Evolutionary conservation across 2,329 filamentous ascomycete species (phyloP).

Genomic region (Fusarium protoensiforme): DNA sequence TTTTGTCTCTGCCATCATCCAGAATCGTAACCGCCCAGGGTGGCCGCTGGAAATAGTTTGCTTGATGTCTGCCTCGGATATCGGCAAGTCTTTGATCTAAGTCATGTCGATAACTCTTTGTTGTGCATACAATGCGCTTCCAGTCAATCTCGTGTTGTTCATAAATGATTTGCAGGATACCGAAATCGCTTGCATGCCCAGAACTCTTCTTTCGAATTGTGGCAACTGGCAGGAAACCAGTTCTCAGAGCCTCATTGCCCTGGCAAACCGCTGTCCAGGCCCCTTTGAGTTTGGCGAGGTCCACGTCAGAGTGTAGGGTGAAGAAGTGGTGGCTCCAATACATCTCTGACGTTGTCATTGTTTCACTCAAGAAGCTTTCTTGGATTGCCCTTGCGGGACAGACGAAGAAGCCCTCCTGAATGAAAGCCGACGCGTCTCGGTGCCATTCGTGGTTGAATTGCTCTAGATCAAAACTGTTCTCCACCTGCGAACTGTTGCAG

Average conservation of each 20-base stretch:
- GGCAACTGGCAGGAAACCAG: neutral
- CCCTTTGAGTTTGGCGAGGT: neutral
- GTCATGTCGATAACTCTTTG: neutral
- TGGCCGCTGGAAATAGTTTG: constrained; percentile 1
- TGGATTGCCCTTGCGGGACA: constrained; percentile 2
- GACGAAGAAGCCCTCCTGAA: constrained; percentile 2
- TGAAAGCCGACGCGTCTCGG: neutral
- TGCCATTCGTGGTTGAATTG: constrained; percentile 5
- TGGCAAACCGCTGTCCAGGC: neutral
- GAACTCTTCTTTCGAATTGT: neutral
- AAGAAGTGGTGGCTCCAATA: constrained; percentile 7
- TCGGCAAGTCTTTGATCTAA: neutral
- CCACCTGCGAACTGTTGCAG: neutral
- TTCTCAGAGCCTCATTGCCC: neutral
- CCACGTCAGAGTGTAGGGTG: neutral
- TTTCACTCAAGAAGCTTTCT: constrained; percentile 1
- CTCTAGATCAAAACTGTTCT: neutral
- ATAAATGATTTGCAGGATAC: neutral
- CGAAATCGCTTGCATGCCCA: neutral
- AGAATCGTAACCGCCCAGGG: constrained; percentile 8
- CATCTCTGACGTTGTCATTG: neutral
- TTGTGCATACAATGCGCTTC: neutral
- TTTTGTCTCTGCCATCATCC: neutral
- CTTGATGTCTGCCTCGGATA: neutral
- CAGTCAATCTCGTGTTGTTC: neutral